These are phyloP conservation scores for Filobasidium wieringae DNA, from an alignment of 768 basidiomycete genomes.

Conservation along the genomic window DNA sequence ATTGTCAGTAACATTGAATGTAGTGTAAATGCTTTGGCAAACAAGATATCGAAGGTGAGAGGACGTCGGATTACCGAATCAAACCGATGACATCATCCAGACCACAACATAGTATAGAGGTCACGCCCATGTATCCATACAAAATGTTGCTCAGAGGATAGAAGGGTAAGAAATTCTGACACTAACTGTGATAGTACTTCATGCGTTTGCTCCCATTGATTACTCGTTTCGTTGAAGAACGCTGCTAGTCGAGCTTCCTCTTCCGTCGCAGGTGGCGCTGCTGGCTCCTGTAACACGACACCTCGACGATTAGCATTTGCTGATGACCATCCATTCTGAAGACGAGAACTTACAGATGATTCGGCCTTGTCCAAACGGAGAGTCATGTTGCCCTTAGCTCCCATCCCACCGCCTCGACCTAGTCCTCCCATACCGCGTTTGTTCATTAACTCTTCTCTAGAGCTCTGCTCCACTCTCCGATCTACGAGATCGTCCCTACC, in stretches of 20 bases:
- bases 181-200: conserved; percentile 99
- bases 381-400: conserved; percentile 48
- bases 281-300: background rate
- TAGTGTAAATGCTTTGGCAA: no score
- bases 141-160: conserved; percentile 39
- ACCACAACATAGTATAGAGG: conserved; percentile 44
- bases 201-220: conserved; percentile 97
- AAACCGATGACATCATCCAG: background rate
- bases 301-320: no score
- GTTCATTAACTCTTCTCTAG: conserved; percentile 26
- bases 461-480: conserved; percentile 29
- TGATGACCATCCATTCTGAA: no score
- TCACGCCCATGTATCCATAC: conserved; percentile 32
- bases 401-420: conserved; percentile 21
- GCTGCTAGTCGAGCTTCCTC: conserved; percentile 95
- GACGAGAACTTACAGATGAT: no score
- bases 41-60: no score
- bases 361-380: conserved; percentile 64
- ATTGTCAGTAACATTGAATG: no score
- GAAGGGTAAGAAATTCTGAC: conserved; percentile 34
- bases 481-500: conserved; percentile 45
- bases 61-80: no score
- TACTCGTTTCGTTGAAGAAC: conserved; percentile 88
- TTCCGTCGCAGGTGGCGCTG: conserved; percentile 45
- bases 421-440: conserved; percentile 21